Percentiles rank a stretch among this genome's conserved stretches.
These are phyloP conservation scores for Salix viminalis DNA, from an alignment of 345 rosid genomes.

Conservation along the genomic window DNA sequence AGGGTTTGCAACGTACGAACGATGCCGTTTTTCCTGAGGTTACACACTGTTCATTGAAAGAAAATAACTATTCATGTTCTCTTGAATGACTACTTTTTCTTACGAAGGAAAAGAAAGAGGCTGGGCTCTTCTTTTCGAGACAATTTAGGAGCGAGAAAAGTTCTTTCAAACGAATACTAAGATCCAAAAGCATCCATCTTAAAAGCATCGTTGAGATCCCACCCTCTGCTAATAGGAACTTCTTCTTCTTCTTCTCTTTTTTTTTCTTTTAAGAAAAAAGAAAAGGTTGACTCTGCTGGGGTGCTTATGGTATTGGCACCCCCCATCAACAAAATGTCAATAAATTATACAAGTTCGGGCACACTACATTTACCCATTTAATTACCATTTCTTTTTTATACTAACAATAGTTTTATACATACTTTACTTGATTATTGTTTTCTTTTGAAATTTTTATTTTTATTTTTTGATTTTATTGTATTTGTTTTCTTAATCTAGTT, in stretches of 20 bases:
- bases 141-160: constrained; percentile 11
- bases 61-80: constrained; percentile 22
- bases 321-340: background rate
- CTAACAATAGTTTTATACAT: too few species aligned
- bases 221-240: background rate
- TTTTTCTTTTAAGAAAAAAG: too few species aligned
- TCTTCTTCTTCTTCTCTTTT: too few species aligned
- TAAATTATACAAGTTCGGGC: too few species aligned
- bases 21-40: constrained; percentile 14
- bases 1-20: constrained; percentile 21
- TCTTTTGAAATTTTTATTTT: too few species aligned
- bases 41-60: constrained; percentile 22
- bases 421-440: too few species aligned
- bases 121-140: constrained; percentile 37
- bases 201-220: constrained; percentile 13
- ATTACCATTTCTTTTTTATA: too few species aligned
- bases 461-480: too few species aligned
- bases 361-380: too few species aligned
- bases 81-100: constrained; percentile 18
- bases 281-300: background rate
- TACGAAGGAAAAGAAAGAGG: constrained; percentile 9
- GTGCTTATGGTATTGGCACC: background rate
- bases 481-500: too few species aligned
- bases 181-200: constrained; percentile 6
- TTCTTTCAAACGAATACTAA: constrained; percentile 11